These are phyloP conservation scores for Aspergillus saccharolyticus DNA, from an alignment of 495 filamentous ascomycete genomes.

Conservation along the genomic window DNA sequence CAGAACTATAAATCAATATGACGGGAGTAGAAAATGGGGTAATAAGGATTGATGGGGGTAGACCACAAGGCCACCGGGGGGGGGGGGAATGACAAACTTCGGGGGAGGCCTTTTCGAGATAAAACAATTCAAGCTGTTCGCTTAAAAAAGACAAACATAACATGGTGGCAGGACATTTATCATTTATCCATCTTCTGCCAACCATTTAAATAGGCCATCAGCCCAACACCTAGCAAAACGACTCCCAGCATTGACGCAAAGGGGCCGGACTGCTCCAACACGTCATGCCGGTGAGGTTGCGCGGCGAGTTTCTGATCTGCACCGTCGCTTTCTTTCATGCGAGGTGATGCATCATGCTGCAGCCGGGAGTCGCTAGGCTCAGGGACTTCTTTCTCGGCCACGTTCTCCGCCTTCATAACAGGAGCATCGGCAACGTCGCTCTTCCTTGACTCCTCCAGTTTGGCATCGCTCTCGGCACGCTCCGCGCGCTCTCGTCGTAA, in stretches of 20 bases:
- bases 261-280: slow-evolving; percentile 65
- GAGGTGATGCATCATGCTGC: slow-evolving; percentile 11
- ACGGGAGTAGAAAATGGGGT: slow-evolving; percentile 32
- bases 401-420: slow-evolving; percentile 10
- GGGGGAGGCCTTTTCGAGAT: neutral
- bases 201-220: slow-evolving; percentile 94
- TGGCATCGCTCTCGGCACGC: slow-evolving; percentile 4
- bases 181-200: slow-evolving; percentile 68
- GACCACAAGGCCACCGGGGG: neutral
- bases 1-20: slow-evolving; percentile 23
- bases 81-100: neutral
- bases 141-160: neutral
- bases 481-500: slow-evolving; percentile 61
- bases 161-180: slow-evolving; percentile 8
- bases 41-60: slow-evolving; percentile 1
- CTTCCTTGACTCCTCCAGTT: slow-evolving; percentile 6
- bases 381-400: neutral
- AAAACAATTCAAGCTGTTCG: neutral
- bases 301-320: slow-evolving; percentile 37
- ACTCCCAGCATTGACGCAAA: slow-evolving; percentile 87
- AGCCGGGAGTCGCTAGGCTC: neutral
- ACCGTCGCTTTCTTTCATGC: slow-evolving; percentile 35
- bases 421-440: slow-evolving; percentile 3
- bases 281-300: slow-evolving; percentile 32
- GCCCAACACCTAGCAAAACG: slow-evolving; percentile 78